Base-by-base conservation (phyloP, 805 yeast genomes). In the Pichia exigua region DNA sequence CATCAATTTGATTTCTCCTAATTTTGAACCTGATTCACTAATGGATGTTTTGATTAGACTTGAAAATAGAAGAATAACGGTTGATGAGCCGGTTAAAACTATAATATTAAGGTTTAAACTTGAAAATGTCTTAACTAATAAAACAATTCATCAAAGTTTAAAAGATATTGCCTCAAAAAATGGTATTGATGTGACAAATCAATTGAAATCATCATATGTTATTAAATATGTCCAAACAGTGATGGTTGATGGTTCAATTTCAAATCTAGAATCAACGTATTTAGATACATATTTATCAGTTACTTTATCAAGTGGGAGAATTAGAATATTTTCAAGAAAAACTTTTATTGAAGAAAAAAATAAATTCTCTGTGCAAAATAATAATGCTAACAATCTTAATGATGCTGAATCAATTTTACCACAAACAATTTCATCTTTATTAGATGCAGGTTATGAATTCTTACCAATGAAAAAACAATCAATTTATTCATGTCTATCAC, bases 371-470 rank as follows among this genome's bases (percentile, higher is more conserved):
- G 44, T 55, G 5, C 42, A 59, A 4, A 53, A 60, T 21, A 61
- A 63, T 48, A 56, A 56, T 8, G 59, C 50, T 41, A 45, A 48
- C 15, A 45, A 51, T 15, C 10, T 20, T 4, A 32, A 15, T 13
- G 17, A 30, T 48, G n/a, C 48, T 11, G 46, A 46, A 26, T 22
- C 47, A 13, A 39, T 42, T 15, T 59, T 51, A 21, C 73, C 78
- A 2, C 27, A 57, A 0, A 50, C 70, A 0, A 66, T 80, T 5
- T 60, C 72, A 3, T 66, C 78, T 0, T 57, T 82, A 3, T 66
- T 73, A 30, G 86, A 82, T 56, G 72, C 77, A 7, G 87, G 86
- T 0, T 83, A 75, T 60, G 63, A 68, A 46, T 72, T 81, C 43
- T 77, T 81, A 0, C 58, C 58, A 28, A 64, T 71, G 13, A 54